Evolutionary conservation across 129 eudicot species (phyloP).

Genomic region (Artemisia argyi): DNA sequence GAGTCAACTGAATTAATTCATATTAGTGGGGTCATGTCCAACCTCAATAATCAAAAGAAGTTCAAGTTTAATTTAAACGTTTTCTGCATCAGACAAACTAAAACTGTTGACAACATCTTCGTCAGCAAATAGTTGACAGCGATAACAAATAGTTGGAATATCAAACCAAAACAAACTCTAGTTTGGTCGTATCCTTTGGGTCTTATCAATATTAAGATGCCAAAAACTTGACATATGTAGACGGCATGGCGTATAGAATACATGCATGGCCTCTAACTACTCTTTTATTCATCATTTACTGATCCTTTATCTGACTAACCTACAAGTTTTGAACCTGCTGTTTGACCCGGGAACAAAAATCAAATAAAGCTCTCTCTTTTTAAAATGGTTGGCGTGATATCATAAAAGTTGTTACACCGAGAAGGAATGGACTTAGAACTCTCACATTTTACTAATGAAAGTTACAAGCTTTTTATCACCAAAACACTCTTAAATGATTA

Average conservation of each 20-base stretch:
- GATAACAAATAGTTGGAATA: conserved; percentile 10
- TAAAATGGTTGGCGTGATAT: no score
- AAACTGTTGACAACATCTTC: not conserved
- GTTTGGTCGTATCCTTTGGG: conserved; percentile 19
- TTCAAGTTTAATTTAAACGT: conserved; percentile 3
- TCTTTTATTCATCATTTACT: not conserved
- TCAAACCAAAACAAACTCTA: conserved; percentile 24
- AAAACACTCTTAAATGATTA: no score
- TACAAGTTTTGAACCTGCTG: no score
- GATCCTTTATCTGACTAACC: no score
- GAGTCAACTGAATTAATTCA: conserved; percentile 15
- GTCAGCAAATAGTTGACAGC: not conserved
- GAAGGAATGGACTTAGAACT: no score
- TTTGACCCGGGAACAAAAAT: no score
- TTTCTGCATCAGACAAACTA: conserved; percentile 35
- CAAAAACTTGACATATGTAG: not conserved
- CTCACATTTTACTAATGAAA: no score
- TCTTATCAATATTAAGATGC: conserved; percentile 14
- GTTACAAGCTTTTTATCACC: no score
- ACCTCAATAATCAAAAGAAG: conserved; percentile 3
- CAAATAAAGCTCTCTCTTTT: no score
- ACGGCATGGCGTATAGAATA: not conserved
- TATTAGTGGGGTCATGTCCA: conserved; percentile 26
- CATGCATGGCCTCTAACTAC: not conserved
- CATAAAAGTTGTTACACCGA: no score